Base-by-base conservation (phyloP, 306 rosid species). In the Vigna mungo region DNA sequence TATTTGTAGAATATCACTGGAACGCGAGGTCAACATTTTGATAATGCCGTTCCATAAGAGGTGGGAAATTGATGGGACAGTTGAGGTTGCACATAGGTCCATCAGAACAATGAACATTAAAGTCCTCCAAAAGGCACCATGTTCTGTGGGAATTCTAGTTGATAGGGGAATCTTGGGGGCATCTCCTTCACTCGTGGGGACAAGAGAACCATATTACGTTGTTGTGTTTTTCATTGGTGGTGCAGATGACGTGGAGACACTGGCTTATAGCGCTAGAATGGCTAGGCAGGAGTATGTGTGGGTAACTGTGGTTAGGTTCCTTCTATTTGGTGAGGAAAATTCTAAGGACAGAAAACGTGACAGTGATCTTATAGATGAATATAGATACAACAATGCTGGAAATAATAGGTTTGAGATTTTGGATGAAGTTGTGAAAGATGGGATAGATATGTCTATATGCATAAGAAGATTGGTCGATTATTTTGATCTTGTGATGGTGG, bases 181-280 rank as follows among this genome's bases (percentile, higher is more conserved):
- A 39, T 78, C 84, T 0, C 10, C 34, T 2, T 82, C 88, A 3
- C 74, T 88, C 43, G 68, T 81, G 5, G 13, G 70, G 6, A 21
- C 64, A 1, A 77, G 44, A 74, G 7, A 75, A 32, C 15, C 62
- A 20, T 85, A 21, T 78, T 89, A 77, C 39, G 86, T 87, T 2
- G 90, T 77, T 0, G 89, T 92, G n/a, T 30, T 92, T 73, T 92
- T 85, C 93, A 55, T 89, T 9, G 95, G 97, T 0, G 97, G 97
- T 5, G 72, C 75, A 5, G 97, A 92, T 32, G 97, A 92, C 21
- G 89, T 86, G 0, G 95, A 92, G 80, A 78, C 97, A 15, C 76
- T 90, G 23, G 93, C 97, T 3, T 92, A 82, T 10, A 88, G 87
- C 13, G 56, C 86, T 9, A 86, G 91, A 34, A 92, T 92, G 95